Percentiles rank a stretch among this genome's conserved stretches.
phyloP scores from a whole-genome alignment of 768 basidiomycete genomes.

The Calocera viscosa region DNA sequence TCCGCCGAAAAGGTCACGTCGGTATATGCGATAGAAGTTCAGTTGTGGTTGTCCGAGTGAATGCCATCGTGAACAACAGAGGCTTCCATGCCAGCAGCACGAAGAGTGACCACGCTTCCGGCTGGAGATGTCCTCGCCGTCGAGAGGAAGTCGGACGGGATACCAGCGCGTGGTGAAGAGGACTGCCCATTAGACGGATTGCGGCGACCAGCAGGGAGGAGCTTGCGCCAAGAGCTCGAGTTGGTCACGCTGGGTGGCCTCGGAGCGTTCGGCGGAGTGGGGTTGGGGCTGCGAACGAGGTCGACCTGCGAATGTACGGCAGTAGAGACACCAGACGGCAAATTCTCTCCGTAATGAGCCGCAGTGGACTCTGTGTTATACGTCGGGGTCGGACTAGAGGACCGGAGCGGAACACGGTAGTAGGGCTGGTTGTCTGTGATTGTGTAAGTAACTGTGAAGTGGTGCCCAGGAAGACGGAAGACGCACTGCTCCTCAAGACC shows the following conservation, averaged over 20 bases:
- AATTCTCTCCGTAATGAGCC: neutral
- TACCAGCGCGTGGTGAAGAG: neutral
- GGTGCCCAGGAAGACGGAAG: neutral
- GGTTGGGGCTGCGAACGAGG: neutral
- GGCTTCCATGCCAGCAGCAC: neutral
- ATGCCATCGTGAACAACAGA: neutral
- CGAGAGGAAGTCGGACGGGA: neutral
- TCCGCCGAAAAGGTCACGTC: no score
- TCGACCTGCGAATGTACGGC: slow-evolving; percentile 3
- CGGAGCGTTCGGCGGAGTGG: neutral
- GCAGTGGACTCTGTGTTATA: neutral
- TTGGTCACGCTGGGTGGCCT: neutral
- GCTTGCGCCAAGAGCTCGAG: neutral
- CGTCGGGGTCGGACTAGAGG: neutral
- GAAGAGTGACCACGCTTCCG: neutral
- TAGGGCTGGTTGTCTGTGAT: neutral
- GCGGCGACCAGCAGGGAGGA: neutral
- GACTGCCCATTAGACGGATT: neutral
- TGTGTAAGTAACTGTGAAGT: neutral
- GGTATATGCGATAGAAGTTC: no score
- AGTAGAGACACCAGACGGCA: neutral
- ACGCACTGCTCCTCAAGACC: neutral
- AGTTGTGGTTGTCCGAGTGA: neutral
- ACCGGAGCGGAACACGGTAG: neutral
- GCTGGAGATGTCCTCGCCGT: neutral